Evolutionary conservation across 2,329 filamentous ascomycete species (phyloP).

Genomic region (Fusarium algeriense): DNA sequence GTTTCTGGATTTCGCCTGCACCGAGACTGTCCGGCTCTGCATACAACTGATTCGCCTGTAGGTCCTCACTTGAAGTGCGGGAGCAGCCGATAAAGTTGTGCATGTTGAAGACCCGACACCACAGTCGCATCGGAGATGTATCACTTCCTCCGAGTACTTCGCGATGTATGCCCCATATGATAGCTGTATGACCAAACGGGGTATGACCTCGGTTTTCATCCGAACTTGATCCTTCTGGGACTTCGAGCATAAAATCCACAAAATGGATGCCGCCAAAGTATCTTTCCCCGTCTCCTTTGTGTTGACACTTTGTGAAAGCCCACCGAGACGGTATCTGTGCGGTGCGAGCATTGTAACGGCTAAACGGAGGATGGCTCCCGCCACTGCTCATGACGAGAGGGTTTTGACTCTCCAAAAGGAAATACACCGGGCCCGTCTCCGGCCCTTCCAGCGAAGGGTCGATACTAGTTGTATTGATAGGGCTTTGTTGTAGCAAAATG

Average conservation of each 20-base stretch:
- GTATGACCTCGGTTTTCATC: neutral
- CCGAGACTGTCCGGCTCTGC: conserved; percentile 7
- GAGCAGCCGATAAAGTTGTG: conserved; percentile 14
- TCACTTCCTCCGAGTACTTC: neutral
- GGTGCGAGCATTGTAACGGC: conserved; percentile 23
- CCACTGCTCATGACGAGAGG: conserved; percentile 2
- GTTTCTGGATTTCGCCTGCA: conserved; percentile 23
- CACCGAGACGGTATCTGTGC: conserved; percentile 37
- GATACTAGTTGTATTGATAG: conserved; percentile 19
- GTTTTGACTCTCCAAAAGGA: conserved; percentile 11
- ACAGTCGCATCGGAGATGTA: conserved; percentile 13
- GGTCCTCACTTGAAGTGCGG: neutral
- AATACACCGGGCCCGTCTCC: conserved; percentile 36
- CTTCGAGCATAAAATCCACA: conserved; percentile 15
- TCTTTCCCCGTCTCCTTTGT: neutral
- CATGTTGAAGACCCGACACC: conserved; percentile 41
- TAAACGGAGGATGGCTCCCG: conserved; percentile 32
- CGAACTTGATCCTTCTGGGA: no score
- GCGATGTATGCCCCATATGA: conserved; percentile 42
- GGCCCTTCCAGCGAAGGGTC: neutral
- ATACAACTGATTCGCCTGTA: conserved; percentile 20
- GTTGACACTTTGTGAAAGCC: conserved; percentile 30
- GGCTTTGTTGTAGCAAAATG: conserved; percentile 38
- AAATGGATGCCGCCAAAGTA: conserved; percentile 42
- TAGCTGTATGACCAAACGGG: conserved; percentile 3